These are phyloP conservation scores for Capsicum rhomboideum DNA, from an alignment of 257 asterid species.

Conservation along the genomic window DNA sequence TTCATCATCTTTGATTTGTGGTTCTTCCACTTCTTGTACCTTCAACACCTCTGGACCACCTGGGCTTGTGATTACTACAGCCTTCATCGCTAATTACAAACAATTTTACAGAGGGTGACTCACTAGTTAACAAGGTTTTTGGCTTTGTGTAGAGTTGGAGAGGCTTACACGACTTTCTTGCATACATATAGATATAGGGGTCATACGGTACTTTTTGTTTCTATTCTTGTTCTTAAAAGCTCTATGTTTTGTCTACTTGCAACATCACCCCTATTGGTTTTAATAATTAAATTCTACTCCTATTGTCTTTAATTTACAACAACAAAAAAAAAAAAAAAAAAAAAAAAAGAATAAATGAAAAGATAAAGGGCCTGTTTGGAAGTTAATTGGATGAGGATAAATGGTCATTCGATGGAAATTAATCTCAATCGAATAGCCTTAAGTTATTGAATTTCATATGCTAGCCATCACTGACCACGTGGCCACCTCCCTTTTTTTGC, in stretches of 20 bases:
- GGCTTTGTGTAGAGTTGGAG: background rate
- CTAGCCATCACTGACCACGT: too few relatives aligned
- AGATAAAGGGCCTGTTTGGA: too few relatives aligned
- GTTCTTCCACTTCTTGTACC: constrained; percentile 59
- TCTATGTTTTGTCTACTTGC: background rate
- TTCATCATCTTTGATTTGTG: constrained; percentile 56
- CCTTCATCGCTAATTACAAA: constrained; percentile 47
- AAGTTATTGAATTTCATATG: too few relatives aligned
- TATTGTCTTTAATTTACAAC: background rate
- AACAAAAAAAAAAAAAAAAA: background rate
- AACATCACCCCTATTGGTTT: background rate
- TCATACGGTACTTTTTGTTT: background rate
- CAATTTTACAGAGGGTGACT: background rate
- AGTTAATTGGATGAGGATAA: too few relatives aligned
- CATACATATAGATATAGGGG: background rate
- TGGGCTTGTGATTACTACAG: constrained; percentile 56
- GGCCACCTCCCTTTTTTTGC: too few relatives aligned
- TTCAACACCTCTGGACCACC: constrained; percentile 87
- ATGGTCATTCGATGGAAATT: too few relatives aligned
- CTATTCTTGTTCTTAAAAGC: background rate
- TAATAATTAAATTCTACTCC: background rate
- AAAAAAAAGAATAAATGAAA: background rate
- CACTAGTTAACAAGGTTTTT: background rate
- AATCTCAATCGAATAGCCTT: too few relatives aligned
- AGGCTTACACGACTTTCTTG: background rate